A percentile compares a stretch with the other conserved stretches of the same genome.
These are phyloP conservation scores for Chalara sp. DNA, from an alignment of 2,329 filamentous ascomycete genomes.

Conservation along the genomic window DNA sequence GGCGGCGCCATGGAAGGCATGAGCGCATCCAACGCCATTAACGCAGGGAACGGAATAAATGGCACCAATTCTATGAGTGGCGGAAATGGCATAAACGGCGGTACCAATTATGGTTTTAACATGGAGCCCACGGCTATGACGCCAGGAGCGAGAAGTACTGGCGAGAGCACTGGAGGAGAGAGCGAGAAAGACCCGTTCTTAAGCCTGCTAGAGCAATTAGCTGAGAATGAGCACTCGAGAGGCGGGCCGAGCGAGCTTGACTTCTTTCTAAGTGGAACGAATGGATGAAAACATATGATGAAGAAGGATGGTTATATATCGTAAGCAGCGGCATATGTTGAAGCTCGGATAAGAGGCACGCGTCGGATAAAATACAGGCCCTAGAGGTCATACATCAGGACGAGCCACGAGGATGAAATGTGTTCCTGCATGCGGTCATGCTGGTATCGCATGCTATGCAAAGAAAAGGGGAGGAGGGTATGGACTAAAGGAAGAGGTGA, in stretches of 20 bases:
- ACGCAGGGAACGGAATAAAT: constrained; percentile 37
- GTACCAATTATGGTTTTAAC: constrained; percentile 30
- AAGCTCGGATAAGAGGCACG: too few relatives aligned
- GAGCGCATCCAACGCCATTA: constrained; percentile 11
- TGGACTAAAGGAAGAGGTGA: too few relatives aligned
- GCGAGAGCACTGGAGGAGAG: constrained; percentile 44
- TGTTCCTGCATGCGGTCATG: too few relatives aligned
- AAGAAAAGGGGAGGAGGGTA: too few relatives aligned
- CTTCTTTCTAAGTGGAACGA: constrained; percentile 53
- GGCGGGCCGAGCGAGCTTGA: constrained; percentile 70
- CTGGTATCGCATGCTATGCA: too few relatives aligned
- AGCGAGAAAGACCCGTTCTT: constrained; percentile 74
- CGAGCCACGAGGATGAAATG: too few relatives aligned
- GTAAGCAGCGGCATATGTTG: neutral
- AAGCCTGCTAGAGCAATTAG: constrained; percentile 71
- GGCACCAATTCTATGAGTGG: neutral
- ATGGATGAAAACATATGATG: neutral
- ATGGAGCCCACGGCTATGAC: constrained; percentile 29
- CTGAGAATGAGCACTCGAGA: constrained; percentile 67
- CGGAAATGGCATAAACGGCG: constrained; percentile 33
- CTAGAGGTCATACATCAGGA: too few relatives aligned
- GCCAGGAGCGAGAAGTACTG: constrained; percentile 41
- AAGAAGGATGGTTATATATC: neutral
- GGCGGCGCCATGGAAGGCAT: constrained; percentile 29
- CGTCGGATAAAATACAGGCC: too few relatives aligned